Base-by-base conservation (phyloP, 768 basidiomycete genomes). In the Collybiopsis confluens region DNA sequence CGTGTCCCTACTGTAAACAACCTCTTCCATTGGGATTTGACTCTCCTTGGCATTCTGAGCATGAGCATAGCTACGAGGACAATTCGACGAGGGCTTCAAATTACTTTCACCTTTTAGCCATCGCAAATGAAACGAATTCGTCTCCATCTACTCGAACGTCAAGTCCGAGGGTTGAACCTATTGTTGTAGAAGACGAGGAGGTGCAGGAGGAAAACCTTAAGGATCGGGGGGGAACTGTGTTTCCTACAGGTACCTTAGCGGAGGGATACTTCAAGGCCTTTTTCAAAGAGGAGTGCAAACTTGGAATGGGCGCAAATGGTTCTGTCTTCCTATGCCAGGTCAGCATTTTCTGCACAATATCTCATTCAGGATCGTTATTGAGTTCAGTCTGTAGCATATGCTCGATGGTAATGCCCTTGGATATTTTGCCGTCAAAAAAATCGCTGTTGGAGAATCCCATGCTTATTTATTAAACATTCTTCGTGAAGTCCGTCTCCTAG, bases 281-380 rank as follows among this genome's bases (percentile, higher is more conserved):
- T 73, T 98, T 98, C 64, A 82, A 86, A 54, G 94, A 97, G 62
- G 92, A 95, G 59, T 83, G 79, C 56, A 81, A 86, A 55, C 75
- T 98, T 5, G 95, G 95, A 0, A 95, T 97, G 91, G 95, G 95
- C 40, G 94, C 94, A 0, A 92, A 93, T 62, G 95, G 96, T 1
- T 88, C 78, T 23, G 95, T 98, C 1, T 97, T 77, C 64, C 74
- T 96, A 2, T 95, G 92, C 61, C 89, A 90, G 77, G 91, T 91
- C 55, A 18, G 77, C 37, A 48, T 46, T 11, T 18, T n/a, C n/a
- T 20, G 62, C 5, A 24, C 16, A 1, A 6, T 28, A 16, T 23
- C 45, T 13, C 36, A 36, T 38, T 20, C 30, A 18, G 9, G 27
- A 5, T 45, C 24, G 37, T n/a, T 23, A 26, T 24, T 20, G 26